Base-by-base conservation (phyloP, 2,329 filamentous ascomycete species). In the Trichoderma arundinaceum region DNA sequence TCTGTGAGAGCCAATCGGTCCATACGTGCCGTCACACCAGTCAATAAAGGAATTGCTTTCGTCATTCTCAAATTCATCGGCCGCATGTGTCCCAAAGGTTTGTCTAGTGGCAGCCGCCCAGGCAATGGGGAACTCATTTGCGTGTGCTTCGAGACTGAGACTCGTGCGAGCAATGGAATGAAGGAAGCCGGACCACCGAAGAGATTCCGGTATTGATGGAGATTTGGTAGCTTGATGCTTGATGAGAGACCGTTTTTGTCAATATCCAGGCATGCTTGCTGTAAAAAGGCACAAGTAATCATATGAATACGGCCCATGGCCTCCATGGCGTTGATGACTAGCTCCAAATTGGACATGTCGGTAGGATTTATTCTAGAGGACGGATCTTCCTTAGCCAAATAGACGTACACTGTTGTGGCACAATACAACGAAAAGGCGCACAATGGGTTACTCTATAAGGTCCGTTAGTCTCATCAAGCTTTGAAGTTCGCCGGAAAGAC, bases 221-320 rank as follows among this genome's bases (percentile, higher is more conserved):
- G 69, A 3, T 67, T 71, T 0, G 80, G 76, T 12, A 82, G 68
- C 9, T 71, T 72, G 12, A 81, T 75, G 9, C 73, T 71, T 3
- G 73, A 68, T 2, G 72, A 68, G 22, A 86, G 73, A 1, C 76
- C 78, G 66, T 82, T 84, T 33, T 75, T 74, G 28, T 92, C 87
- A 9, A 97, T 86, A 71, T 97, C 94, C 13, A 93, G 83, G 66
- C 93, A 86, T 0, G 94, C 81, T 74, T 97, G 94, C 12, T 90
- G 88, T n/a, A 96, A 80, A 74, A 97, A 96, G 0, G 91, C 92
- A 52, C 90, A 88, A 0, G 92, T 94, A 39, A 97, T 85, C 1
- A 88, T 82, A 72, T 95, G 93, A 62, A 87, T 86, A 43, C 85
- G 84, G 57, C 90, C 90, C 67, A 96, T 83, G 1, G 88, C 86